phyloP scores from a whole-genome alignment of 2,329 filamentous ascomycete species.

The Scorias spongiosa region DNA sequence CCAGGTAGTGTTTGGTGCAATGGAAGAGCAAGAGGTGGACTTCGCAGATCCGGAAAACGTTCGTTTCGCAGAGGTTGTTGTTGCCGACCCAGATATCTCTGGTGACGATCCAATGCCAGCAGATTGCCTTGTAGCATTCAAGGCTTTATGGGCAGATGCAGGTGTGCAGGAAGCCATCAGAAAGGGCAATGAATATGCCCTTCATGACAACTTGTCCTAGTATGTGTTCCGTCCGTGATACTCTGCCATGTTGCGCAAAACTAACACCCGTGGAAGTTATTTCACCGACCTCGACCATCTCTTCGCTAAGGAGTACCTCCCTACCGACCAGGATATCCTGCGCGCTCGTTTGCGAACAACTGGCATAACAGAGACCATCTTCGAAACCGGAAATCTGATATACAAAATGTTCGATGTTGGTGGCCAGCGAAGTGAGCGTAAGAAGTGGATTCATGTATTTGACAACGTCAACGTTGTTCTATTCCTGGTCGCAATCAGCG shows the following conservation, averaged over 20 bases:
- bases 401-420: conserved; percentile 97
- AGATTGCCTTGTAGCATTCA: conserved; percentile 68
- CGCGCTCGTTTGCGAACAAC: conserved; percentile 83
- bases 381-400: conserved; percentile 79
- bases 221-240: conserved; percentile 32
- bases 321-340: conserved; percentile 86
- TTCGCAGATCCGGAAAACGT: conserved; percentile 69
- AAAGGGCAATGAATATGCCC: conserved; percentile 89
- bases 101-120: conserved; percentile 65
- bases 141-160: conserved; percentile 65
- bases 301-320: conserved; percentile 58
- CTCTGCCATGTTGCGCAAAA: neutral
- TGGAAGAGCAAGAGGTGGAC: conserved; percentile 67
- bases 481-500: conserved; percentile 88
- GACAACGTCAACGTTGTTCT: conserved; percentile 85
- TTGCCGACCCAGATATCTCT: conserved; percentile 67
- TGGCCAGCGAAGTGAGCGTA: conserved; percentile 80
- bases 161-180: conserved; percentile 78
- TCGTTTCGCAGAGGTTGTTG: conserved; percentile 61
- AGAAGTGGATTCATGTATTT: conserved; percentile 97
- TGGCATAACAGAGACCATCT: conserved; percentile 88
- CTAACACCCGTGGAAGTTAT: conserved; percentile 44
- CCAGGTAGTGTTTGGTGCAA: conserved; percentile 77
- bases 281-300: conserved; percentile 53
- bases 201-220: conserved; percentile 94